These are phyloP conservation scores for Salicornia ramosissima DNA, from an alignment of 148 eudicot genomes.

Conservation along the genomic window DNA sequence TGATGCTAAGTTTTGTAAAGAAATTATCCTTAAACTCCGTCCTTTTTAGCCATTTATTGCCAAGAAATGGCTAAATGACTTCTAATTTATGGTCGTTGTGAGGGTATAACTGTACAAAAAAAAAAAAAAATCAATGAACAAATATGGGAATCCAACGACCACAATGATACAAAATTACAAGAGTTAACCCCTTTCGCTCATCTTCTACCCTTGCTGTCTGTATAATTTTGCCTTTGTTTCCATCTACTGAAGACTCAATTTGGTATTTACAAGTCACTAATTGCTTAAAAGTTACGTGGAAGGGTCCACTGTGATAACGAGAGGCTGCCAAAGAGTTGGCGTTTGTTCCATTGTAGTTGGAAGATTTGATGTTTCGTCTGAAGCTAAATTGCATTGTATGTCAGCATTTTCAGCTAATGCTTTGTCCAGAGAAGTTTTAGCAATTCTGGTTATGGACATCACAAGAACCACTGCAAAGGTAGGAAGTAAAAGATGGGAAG, in stretches of 20 bases:
- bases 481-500: slow-evolving; percentile 2
- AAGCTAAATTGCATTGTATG: slow-evolving; percentile 31
- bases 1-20: too few relatives aligned
- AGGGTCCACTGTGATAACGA: slow-evolving; percentile 53
- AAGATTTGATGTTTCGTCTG: slow-evolving; percentile 31
- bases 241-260: not conserved
- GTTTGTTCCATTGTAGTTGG: slow-evolving; percentile 36
- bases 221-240: not conserved
- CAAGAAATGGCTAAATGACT: too few relatives aligned
- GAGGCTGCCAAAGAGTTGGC: slow-evolving; percentile 55
- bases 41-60: too few relatives aligned
- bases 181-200: not conserved
- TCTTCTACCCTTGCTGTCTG: not conserved
- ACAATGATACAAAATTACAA: not conserved
- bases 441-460: slow-evolving; percentile 57
- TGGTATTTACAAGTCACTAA: slow-evolving; percentile 27
- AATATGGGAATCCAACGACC: not conserved
- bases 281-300: slow-evolving; percentile 34
- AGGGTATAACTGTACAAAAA: too few relatives aligned
- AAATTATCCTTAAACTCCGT: too few relatives aligned
- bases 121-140: not conserved
- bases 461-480: slow-evolving; percentile 48
- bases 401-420: slow-evolving; percentile 67
- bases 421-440: slow-evolving; percentile 77
- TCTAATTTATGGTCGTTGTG: too few relatives aligned